Conservation (phyloP, 2,329 filamentous ascomycete species). For the Colletotrichum destructivum region DNA sequence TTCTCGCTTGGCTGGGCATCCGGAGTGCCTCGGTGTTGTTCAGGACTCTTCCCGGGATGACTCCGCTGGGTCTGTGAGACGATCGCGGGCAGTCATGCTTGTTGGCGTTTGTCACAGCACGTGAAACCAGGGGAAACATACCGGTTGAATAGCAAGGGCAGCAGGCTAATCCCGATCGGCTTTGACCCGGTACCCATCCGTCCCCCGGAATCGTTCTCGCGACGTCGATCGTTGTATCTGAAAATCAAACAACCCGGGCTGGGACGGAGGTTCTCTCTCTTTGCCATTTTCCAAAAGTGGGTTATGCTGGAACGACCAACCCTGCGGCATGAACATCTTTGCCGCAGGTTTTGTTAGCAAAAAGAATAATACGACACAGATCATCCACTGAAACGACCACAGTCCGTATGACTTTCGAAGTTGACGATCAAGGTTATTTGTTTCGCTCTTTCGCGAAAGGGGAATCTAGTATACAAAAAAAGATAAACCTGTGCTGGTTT, state of each 20-base stretch:
- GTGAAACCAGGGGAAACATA: neutral
- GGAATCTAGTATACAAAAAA: constrained; percentile 38
- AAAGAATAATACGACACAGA: neutral
- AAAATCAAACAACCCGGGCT: constrained; percentile 32
- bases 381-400: constrained; percentile 10
- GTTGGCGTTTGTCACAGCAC: neutral
- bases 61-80: neutral
- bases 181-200: constrained; percentile 2
- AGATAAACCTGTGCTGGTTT: constrained; percentile 2
- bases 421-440: constrained; percentile 21
- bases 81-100: neutral
- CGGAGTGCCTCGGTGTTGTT: constrained; percentile 38
- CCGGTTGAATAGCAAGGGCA: neutral
- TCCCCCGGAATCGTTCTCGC: constrained; percentile 5
- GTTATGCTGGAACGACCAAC: neutral
- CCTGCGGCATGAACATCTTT: constrained; percentile 21
- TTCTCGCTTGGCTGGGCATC: constrained; percentile 48
- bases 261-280: neutral
- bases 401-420: neutral
- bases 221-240: constrained; percentile 20
- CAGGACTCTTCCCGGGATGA: constrained; percentile 15
- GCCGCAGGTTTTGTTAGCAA: constrained; percentile 4
- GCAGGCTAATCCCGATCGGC: constrained; percentile 23
- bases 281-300: constrained; percentile 1
- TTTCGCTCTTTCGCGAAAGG: constrained; percentile 31